Base-by-base conservation (phyloP, 768 basidiomycete species). In the Podaxis sp. region DNA sequence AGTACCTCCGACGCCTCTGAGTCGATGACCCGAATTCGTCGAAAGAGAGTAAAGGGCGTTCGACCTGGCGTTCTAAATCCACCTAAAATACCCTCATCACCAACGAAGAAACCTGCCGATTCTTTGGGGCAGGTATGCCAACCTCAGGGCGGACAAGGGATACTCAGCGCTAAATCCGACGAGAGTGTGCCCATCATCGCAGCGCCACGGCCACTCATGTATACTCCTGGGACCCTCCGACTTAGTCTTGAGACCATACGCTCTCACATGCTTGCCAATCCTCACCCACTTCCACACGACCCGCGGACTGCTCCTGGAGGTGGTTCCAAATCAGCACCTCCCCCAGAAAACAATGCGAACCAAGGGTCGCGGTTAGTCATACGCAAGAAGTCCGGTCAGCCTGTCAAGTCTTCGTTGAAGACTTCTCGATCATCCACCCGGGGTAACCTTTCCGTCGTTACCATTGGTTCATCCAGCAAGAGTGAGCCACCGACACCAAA, bases 331-430 rank as follows among this genome's bases (percentile, higher is more conserved):
- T 65, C 66, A 39, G 63, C 68, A n/a, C 66, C 28, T 65, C 69
- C 9, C 65, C 66, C 42, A 67, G 66, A 44, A 66, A 66, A n/a
- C 55, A 65, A 17, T 67, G 74, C 30, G 63, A 67, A 24, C 70
- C 71, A 72, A 49, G 73, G 77, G 64, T 71, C 82, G 19, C 76
- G 80, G 57, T 77, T 90, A 57, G 36, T 61, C 52, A 79, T 93
- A 38, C 87, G 95, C 64, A 98, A 98, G 76, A 98, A 97, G 76
- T 93, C 93, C 13, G 96, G 96, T 40, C 92, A 97, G 76, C 87
- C 92, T 4, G 86, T 99, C 70, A 95, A 94, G 74, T 88, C 94
- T 2, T 94, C 95, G 2, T 82, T 98, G 67, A 99, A 97, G 77
- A 79, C 84, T 12, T 81, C 87, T 26, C 80, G 82, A 61, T 82